Evolutionary conservation across 352 stramenopile species (phyloP), one percentile per base, ranked within the genome.

Genomic region (Aphanomyces euteiches): DNA sequence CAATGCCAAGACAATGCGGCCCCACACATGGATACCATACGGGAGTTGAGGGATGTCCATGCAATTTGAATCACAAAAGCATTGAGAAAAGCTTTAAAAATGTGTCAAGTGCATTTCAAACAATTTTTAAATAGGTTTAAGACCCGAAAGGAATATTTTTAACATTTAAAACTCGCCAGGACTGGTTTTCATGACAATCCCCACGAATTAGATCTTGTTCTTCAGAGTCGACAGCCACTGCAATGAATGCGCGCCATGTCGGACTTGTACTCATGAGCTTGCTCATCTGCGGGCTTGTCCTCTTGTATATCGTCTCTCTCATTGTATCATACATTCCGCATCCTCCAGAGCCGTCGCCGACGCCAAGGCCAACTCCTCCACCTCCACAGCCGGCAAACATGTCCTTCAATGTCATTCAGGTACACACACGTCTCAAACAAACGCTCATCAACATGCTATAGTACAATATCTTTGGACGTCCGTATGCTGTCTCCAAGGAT

Each of bases 391-490:
- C 36, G 37, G 40, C 64, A 28, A 59, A 36, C 39, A 87, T 89
- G 80, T 8, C 69, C 2, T 87, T 89, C 57, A 73, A 89, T 68
- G 79, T 89, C 36, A 72, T 89, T 19, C 82, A 88, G 80, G 80
- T 88, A 64, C 17, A 36, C 54, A 13, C n/a, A 53, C 53, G 13
- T 17, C 15, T 7, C 7, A 50, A 12, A 3, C 28, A 57, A 12
- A 21, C 13, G 43, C 12, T 47, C 38, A 19, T 47, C 8, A 21
- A 43, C n/a, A 5, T 67, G 2, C 8, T 34, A 6, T 50, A 94
- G 79, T 94, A 94, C 78, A 94, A 94, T 69, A 71, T 92, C 5
- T 94, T 94, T 72, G 84, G 83, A 3, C 77, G 86, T 4, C 84
- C 86, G 21, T 79, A 78, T 47, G 75, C 89, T 72, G 80, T 94